These are phyloP conservation scores for Pinus albicaulis DNA, from an alignment of 75 land plant genomes.

Conservation along the genomic window DNA sequence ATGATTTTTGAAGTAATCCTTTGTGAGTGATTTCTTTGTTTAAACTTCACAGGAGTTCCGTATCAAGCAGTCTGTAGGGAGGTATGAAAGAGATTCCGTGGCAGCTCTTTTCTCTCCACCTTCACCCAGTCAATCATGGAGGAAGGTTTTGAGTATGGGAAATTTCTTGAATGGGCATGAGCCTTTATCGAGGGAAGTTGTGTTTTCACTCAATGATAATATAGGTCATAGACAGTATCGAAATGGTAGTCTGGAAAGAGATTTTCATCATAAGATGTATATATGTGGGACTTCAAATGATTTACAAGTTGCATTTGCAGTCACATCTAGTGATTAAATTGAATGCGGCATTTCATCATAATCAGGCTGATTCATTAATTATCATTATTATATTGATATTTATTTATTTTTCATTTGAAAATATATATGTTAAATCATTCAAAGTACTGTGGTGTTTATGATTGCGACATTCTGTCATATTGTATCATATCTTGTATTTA, in stretches of 20 bases:
- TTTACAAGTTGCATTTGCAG: constrained; percentile 82
- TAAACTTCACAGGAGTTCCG: constrained; percentile 30
- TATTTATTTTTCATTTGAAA: too few species aligned
- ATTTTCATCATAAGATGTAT: constrained; percentile 75
- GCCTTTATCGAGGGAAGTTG: constrained; percentile 73
- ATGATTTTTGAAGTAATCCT: neutral
- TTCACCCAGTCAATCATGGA: constrained; percentile 72
- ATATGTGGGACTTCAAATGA: constrained; percentile 88
- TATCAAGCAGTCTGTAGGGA: constrained; percentile 34
- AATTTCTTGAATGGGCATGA: constrained; percentile 97
- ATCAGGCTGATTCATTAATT: too few species aligned
- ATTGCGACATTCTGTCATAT: too few species aligned
- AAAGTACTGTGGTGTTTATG: too few species aligned
- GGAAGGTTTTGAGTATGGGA: constrained; percentile 91
- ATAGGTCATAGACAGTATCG: constrained; percentile 34
- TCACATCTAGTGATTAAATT: constrained; percentile 68
- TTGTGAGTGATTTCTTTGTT: neutral
- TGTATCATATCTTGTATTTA: too few species aligned
- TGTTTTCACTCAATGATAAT: constrained; percentile 47
- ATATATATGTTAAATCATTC: too few species aligned
- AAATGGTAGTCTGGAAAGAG: constrained; percentile 14
- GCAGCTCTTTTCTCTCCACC: constrained; percentile 70
- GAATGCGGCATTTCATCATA: too few species aligned
- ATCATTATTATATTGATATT: too few species aligned
- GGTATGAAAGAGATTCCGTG: constrained; percentile 66